These are phyloP conservation scores for Vigna unguiculata DNA, from an alignment of 306 rosid genomes.

Conservation along the genomic window DNA sequence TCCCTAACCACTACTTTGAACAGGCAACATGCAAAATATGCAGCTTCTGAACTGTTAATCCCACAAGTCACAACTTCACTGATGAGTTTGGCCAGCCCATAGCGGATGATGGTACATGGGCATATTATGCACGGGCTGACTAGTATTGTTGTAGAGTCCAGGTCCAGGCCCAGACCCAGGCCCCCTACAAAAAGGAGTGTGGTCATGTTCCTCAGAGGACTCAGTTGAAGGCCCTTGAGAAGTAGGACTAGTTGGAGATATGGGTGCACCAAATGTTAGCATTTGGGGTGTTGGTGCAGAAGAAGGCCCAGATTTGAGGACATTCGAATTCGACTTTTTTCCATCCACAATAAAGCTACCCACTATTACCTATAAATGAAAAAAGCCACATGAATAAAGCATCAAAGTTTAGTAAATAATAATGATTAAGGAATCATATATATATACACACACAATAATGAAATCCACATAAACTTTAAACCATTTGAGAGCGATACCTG, in stretches of 20 bases:
- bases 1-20: slow-evolving; percentile 53
- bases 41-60: slow-evolving; percentile 48
- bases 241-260: slow-evolving; percentile 67
- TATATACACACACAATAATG: background rate
- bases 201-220: slow-evolving; percentile 83
- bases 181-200: slow-evolving; percentile 63
- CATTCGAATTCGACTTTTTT: slow-evolving; percentile 61
- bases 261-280: slow-evolving; percentile 69
- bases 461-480: slow-evolving; percentile 14
- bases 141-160: slow-evolving; percentile 62
- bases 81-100: slow-evolving; percentile 85
- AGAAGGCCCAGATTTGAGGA: slow-evolving; percentile 60
- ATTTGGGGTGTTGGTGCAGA: slow-evolving; percentile 65
- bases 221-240: slow-evolving; percentile 90
- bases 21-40: slow-evolving; percentile 45
- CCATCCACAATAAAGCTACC: slow-evolving; percentile 85
- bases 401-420: slow-evolving; percentile 16
- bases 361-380: slow-evolving; percentile 69
- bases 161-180: slow-evolving; percentile 35
- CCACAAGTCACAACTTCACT: slow-evolving; percentile 56
- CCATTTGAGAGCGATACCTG: slow-evolving; percentile 66
- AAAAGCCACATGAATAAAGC: slow-evolving; percentile 22
- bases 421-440: background rate
- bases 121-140: slow-evolving; percentile 68
- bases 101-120: slow-evolving; percentile 71